Evolutionary conservation across 495 filamentous ascomycete genomes (phyloP), one percentile per base, ranked within the genome.

Genomic region (Talaromyces borbonicus): DNA sequence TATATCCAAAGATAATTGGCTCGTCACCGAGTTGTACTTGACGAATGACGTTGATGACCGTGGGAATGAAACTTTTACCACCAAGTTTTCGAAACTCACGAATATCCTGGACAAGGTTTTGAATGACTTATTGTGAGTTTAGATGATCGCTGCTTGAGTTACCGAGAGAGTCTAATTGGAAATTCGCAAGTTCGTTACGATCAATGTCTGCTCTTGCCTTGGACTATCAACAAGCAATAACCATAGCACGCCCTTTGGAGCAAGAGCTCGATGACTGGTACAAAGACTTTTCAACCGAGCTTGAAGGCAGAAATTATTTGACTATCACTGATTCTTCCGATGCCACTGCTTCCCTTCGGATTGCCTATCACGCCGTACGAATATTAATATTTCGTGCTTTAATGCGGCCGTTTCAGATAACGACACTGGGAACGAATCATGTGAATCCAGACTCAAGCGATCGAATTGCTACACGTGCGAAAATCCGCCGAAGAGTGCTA

Each of bases 61-160:
- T 23, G 9, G 12, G 2, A 26, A 26, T 15, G 20, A 41, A 26
- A 15, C 5, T 9, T 41, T 15, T 18, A 26, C 22, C n/a, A 16
- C 38, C 12, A 20, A 41, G 6, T 41, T 41, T 41, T 22, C 38
- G 11, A 41, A 14, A 16, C 38, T 41, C 2, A 41, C 38, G 5
- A 25, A 25, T 23, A 41, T 41, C 7, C 26, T 41, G n/a, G 38
- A 41, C 38, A 14, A 11, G 15, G 23, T 41, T 26, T 26, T 41
- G 22, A 41, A 12, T 12, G 38, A 41, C 2, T 41, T 41, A 41
- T 41, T 24, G 38, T 41, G 22, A 26, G 38, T 41, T 11, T 41
- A 26, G 2, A 39, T 22, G 11, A 8, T 39, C 9, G 16, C 12
- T 37, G 18, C 5, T 20, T 1, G n/a, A n/a, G n/a, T n/a, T n/a